Evolutionary conservation across 495 filamentous ascomycete species (phyloP).

Genomic region (Beverwykella pulmonaria): DNA sequence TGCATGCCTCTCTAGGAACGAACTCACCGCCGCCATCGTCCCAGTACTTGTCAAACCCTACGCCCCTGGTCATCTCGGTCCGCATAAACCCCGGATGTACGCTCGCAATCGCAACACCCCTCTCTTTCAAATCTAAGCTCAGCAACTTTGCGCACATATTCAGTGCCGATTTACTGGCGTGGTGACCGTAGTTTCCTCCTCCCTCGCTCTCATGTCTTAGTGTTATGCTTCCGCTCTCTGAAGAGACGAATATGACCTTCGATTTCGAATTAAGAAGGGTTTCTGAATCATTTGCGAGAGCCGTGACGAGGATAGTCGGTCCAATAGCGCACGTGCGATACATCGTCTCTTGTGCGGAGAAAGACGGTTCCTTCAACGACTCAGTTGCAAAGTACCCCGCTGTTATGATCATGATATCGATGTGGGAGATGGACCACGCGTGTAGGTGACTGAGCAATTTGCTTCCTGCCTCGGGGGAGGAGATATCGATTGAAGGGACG

Average conservation of each 20-base stretch:
- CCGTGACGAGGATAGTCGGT: slow-evolving; percentile 66
- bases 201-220: slow-evolving; percentile 69
- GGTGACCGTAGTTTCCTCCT: slow-evolving; percentile 73
- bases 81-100: slow-evolving; percentile 78
- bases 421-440: slow-evolving; percentile 33
- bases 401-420: slow-evolving; percentile 65
- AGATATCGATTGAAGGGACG: slow-evolving; percentile 40
- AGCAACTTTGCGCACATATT: slow-evolving; percentile 77
- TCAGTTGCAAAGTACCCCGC: slow-evolving; percentile 73
- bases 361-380: slow-evolving; percentile 62
- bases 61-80: slow-evolving; percentile 68
- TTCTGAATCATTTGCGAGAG: slow-evolving; percentile 56
- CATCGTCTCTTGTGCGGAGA: slow-evolving; percentile 69
- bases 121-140: slow-evolving; percentile 66
- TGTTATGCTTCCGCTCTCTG: slow-evolving; percentile 69
- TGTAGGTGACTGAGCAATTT: slow-evolving; percentile 19
- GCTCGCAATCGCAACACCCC: slow-evolving; percentile 65
- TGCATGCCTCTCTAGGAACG: too few species aligned
- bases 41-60: slow-evolving; percentile 66
- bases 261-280: slow-evolving; percentile 37
- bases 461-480: slow-evolving; percentile 36
- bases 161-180: slow-evolving; percentile 70
- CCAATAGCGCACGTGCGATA: slow-evolving; percentile 70
- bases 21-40: slow-evolving; percentile 27
- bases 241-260: slow-evolving; percentile 68